Evolutionary conservation across 805 yeast genomes (phyloP).

Genomic region (Starmerella sirachaensis): DNA sequence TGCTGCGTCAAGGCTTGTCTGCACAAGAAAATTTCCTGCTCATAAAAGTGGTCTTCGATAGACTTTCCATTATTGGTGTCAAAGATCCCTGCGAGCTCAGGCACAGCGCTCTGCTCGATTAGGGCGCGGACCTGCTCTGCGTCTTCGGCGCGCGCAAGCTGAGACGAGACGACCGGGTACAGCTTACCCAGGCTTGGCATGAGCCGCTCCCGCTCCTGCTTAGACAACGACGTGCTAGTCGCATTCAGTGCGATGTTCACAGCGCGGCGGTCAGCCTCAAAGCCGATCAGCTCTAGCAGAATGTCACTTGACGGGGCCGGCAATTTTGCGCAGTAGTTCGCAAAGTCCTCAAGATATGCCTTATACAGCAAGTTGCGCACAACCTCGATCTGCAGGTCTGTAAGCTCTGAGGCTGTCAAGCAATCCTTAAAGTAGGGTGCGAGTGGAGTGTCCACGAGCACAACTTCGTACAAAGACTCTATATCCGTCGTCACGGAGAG

Average conservation of each 20-base stretch:
- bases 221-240: conserved; percentile 65
- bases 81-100: conserved; percentile 32
- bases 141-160: conserved; percentile 68
- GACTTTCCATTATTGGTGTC: conserved; percentile 42
- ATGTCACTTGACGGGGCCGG: conserved; percentile 69
- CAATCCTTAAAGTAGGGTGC: conserved; percentile 94
- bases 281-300: conserved; percentile 64
- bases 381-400: conserved; percentile 90
- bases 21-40: conserved; percentile 82
- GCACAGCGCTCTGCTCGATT: conserved; percentile 24
- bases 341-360: conserved; percentile 85
- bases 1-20: conserved; percentile 93
- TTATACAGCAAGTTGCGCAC: conserved; percentile 83
- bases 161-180: conserved; percentile 54
- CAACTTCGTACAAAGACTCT: conserved; percentile 84
- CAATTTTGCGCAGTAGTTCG: conserved; percentile 51
- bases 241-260: conserved; percentile 88
- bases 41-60: conserved; percentile 89
- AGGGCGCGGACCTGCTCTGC: conserved; percentile 59
- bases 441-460: conserved; percentile 88
- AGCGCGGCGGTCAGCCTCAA: conserved; percentile 92
- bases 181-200: conserved; percentile 77
- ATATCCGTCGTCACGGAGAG: conserved; percentile 88
- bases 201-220: conserved; percentile 56
- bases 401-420: conserved; percentile 66